phyloP scores from a whole-genome alignment of 805 yeast species.

The Kodamaea nitidulidarum region DNA sequence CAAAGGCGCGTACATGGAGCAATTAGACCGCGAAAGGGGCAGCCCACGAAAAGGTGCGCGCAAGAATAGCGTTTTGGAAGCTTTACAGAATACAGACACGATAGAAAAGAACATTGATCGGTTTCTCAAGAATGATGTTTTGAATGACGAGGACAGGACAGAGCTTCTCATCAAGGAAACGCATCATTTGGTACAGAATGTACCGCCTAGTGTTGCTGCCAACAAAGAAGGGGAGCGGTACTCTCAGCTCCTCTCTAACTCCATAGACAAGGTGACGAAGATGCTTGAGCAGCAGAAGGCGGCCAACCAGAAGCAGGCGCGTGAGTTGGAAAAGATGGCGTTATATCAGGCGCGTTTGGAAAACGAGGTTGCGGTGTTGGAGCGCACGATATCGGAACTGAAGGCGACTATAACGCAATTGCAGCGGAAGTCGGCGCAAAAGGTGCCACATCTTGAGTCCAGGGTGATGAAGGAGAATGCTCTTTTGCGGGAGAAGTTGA shows the following conservation, averaged over 20 bases:
- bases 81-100: constrained; percentile 5
- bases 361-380: background rate
- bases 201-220: constrained; percentile 19
- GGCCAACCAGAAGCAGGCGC: background rate
- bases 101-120: constrained; percentile 12
- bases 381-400: constrained; percentile 7
- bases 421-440: constrained; percentile 13
- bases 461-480: constrained; percentile 25
- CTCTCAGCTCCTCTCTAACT: constrained; percentile 22
- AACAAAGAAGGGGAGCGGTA: constrained; percentile 26
- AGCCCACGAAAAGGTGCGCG: constrained; percentile 14
- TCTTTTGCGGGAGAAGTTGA: constrained; percentile 29
- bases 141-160: constrained; percentile 13
- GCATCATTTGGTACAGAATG: constrained; percentile 22
- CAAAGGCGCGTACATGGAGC: constrained; percentile 19
- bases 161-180: constrained; percentile 27
- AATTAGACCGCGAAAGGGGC: constrained; percentile 12
- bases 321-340: constrained; percentile 2
- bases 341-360: background rate
- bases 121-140: constrained; percentile 9
- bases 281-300: constrained; percentile 7
- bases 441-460: constrained; percentile 17
- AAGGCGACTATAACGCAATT: constrained; percentile 10
- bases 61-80: background rate
- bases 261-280: constrained; percentile 24